phyloP scores from a whole-genome alignment of 768 basidiomycete genomes.

The Lactarius sanguifluus region DNA sequence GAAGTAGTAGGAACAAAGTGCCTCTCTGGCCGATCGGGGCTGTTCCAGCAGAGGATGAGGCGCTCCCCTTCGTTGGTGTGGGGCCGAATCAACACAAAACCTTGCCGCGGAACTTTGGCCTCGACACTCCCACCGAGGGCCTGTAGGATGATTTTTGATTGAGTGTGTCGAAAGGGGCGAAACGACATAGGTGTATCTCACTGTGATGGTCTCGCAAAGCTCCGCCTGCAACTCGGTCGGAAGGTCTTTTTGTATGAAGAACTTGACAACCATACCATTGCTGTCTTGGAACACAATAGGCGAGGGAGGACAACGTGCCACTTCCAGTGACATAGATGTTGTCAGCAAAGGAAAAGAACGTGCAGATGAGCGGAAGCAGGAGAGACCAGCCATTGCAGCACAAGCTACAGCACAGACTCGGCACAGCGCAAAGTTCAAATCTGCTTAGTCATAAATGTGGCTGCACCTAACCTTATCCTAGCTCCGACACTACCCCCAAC shows the following conservation, averaged over 20 bases:
- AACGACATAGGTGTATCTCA: slow-evolving; percentile 36
- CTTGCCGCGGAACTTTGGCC: slow-evolving; percentile 72
- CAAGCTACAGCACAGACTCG: too few relatives aligned
- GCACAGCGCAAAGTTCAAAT: too few relatives aligned
- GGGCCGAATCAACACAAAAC: slow-evolving; percentile 69
- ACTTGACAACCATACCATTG: slow-evolving; percentile 70
- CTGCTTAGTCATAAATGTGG: slow-evolving; percentile 13
- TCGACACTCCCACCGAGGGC: slow-evolving; percentile 76
- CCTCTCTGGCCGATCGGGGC: slow-evolving; percentile 66
- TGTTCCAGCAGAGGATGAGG: slow-evolving; percentile 71
- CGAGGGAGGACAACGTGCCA: too few relatives aligned
- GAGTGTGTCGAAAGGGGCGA: slow-evolving; percentile 3
- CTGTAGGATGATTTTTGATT: slow-evolving; percentile 37
- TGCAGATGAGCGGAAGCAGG: too few relatives aligned
- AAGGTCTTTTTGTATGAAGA: slow-evolving; percentile 82
- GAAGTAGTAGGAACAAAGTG: slow-evolving; percentile 83
- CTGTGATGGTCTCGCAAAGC: slow-evolving; percentile 71
- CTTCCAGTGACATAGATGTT: too few relatives aligned
- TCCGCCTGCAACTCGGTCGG: slow-evolving; percentile 66
- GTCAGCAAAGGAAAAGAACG: too few relatives aligned
- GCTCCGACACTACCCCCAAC: slow-evolving; percentile 32
- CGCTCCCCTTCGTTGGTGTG: slow-evolving; percentile 72
- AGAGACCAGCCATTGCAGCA: too few relatives aligned
- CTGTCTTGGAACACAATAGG: slow-evolving; percentile 72
- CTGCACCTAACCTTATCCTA: slow-evolving; percentile 33